Evolutionary conservation across 257 asterid species (phyloP), one percentile per base, ranked within the genome.

Genomic region (Scutellaria baicalensis): DNA sequence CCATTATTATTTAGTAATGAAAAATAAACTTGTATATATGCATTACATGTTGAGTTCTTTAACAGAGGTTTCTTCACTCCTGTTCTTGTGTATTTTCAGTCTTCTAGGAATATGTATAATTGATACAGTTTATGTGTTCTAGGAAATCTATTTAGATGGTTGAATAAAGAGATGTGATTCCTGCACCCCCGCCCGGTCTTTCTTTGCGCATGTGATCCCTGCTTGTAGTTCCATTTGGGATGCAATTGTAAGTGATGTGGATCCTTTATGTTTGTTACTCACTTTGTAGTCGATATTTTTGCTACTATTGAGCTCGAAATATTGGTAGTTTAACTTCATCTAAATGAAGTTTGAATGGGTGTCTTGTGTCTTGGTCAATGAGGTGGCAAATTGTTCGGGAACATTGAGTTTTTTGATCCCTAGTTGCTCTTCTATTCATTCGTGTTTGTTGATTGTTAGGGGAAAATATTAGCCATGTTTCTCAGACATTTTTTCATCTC

Each of bases 331-430:
- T 16, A 33, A 39, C 50, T 43, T 64, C 9, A 36, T 14, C 17
- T 14, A 8, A 16, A 16, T 6, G 59, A 17, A 36, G 39, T 17
- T 68, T 49, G 63, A 27, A 36, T 48, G 61, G 23, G 49, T 38
- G 13, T 36, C 9, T 43, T 14, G 64, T 54, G 8, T 36, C 47
- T 21, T 69, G 51, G 70, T 67, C 43, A 43, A 20, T 21, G 72
- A 69, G 59, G 52, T 50, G 50, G 52, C 31, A 60, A 23, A 36
- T 66, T 8, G 74, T 16, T 72, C 16, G 50, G 61, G 54, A 61
- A 60, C 55, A 51, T 40, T 57, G 38, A 13, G 54, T 31, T 60
- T 60, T 60, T 54, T 69, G 64, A 2, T 66, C 8, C 49, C 49
- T 7, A 63, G 47, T 35, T 35, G 74, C 39, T 58, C 27, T 42